These are phyloP conservation scores for Niveomyces coronatus DNA, from an alignment of 2,329 filamentous ascomycete genomes.

Conservation along the genomic window DNA sequence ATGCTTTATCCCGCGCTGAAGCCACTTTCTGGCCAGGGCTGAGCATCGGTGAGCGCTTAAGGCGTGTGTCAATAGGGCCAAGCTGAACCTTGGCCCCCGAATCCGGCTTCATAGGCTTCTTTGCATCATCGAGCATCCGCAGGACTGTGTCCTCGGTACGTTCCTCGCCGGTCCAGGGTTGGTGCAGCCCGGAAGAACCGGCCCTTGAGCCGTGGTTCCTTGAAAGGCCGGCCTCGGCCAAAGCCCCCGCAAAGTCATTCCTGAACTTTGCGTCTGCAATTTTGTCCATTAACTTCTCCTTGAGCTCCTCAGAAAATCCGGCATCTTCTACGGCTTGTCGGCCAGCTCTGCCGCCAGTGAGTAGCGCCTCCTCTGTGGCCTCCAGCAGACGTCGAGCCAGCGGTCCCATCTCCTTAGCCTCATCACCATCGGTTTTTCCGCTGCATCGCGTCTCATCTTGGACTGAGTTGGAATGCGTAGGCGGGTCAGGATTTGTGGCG, in stretches of 20 bases:
- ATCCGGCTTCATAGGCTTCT: conserved; percentile 52
- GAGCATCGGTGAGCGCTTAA: conserved; percentile 28
- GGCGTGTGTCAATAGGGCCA: conserved; percentile 41
- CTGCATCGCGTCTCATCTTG: conserved; percentile 6
- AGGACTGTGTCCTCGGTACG: conserved; percentile 62
- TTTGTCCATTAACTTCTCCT: conserved; percentile 45
- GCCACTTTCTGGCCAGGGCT: conserved; percentile 38
- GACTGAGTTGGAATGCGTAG: background rate
- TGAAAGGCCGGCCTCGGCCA: conserved; percentile 38
- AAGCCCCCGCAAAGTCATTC: conserved; percentile 36
- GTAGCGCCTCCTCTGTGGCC: conserved; percentile 52
- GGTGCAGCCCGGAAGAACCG: background rate
- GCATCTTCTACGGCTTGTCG: conserved; percentile 49
- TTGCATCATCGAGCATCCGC: conserved; percentile 75
- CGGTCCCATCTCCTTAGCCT: conserved; percentile 24
- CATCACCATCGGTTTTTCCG: background rate
- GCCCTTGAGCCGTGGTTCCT: conserved; percentile 13
- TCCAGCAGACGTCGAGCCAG: conserved; percentile 49
- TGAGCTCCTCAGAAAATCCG: conserved; percentile 54
- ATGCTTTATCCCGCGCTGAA: conserved; percentile 46
- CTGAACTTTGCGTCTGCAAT: conserved; percentile 45
- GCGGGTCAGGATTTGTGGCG: background rate
- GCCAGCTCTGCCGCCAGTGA: conserved; percentile 49
- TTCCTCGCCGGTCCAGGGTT: conserved; percentile 72
- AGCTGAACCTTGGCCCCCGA: conserved; percentile 37